phyloP scores from a whole-genome alignment of 208 protist species.

The Crithidia fasciculata region DNA sequence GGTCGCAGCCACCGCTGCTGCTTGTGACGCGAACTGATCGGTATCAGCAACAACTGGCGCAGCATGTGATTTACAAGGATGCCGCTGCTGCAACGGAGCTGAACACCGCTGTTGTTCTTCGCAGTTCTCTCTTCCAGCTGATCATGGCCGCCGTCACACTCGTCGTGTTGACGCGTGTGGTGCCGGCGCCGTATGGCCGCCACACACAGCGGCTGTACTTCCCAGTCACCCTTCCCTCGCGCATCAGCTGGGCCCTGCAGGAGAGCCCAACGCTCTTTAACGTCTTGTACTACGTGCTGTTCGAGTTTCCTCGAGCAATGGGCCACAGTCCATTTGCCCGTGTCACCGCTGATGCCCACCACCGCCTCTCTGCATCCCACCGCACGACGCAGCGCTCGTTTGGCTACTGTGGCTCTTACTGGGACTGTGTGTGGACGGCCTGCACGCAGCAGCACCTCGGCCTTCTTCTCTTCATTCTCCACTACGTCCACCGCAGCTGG shows the following conservation, averaged over 20 bases:
- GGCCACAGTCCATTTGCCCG: constrained; percentile 12
- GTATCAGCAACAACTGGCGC: neutral
- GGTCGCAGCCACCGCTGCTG: constrained; percentile 12
- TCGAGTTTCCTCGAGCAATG: constrained; percentile 53
- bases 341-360: neutral
- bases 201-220: constrained; percentile 21
- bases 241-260: constrained; percentile 69
- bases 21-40: neutral
- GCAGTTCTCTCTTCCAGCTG: constrained; percentile 36
- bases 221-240: constrained; percentile 42
- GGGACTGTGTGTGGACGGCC: constrained; percentile 20
- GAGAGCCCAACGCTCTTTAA: constrained; percentile 75
- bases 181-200: constrained; percentile 46
- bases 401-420: constrained; percentile 23
- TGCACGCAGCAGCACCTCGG: constrained; percentile 37
- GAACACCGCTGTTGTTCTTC: constrained; percentile 31
- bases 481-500: constrained; percentile 79
- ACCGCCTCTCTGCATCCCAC: neutral
- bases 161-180: constrained; percentile 27
- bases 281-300: constrained; percentile 59
- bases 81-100: constrained; percentile 16
- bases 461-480: constrained; percentile 66
- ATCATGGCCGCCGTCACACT: constrained; percentile 40
- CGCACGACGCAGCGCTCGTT: neutral
- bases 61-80: neutral